Conservation (phyloP, 192 early-diverging fungal genomes). For the Linnemannia zychae region DNA sequence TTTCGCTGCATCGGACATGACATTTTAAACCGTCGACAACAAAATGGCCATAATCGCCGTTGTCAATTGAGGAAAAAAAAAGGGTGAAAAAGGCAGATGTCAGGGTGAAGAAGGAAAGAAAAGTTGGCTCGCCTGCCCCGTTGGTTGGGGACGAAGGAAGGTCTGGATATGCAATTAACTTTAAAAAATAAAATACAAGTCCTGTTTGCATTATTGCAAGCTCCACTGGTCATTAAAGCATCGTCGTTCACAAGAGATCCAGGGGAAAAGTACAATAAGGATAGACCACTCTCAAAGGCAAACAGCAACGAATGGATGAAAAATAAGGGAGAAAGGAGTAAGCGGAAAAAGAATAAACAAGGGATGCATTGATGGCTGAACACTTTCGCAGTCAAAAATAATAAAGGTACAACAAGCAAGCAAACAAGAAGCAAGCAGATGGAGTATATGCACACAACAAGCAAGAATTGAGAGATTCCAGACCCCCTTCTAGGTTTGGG, state of each 20-base stretch:
- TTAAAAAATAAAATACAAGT: background rate
- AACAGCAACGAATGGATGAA: background rate
- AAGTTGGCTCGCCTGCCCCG: background rate
- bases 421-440: too few species aligned
- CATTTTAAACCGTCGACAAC: background rate
- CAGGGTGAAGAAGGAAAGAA: background rate
- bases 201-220: too few species aligned
- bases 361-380: background rate
- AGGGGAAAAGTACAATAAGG: background rate
- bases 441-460: too few species aligned
- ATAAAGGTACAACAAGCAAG: background rate
- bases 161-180: background rate
- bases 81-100: background rate
- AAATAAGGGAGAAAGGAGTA: background rate
- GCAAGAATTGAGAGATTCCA: too few species aligned
- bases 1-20: constrained; percentile 7
- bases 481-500: too few species aligned
- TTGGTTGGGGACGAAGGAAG: background rate
- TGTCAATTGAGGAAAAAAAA: background rate
- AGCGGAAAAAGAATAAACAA: background rate
- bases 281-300: too few species aligned
- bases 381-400: background rate
- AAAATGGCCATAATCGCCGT: background rate
- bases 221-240: too few species aligned
- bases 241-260: too few species aligned